A percentile compares a stretch with the other conserved stretches of the same genome.
Conservation (phyloP, 306 rosid species). For the Lagenaria siceraria region DNA sequence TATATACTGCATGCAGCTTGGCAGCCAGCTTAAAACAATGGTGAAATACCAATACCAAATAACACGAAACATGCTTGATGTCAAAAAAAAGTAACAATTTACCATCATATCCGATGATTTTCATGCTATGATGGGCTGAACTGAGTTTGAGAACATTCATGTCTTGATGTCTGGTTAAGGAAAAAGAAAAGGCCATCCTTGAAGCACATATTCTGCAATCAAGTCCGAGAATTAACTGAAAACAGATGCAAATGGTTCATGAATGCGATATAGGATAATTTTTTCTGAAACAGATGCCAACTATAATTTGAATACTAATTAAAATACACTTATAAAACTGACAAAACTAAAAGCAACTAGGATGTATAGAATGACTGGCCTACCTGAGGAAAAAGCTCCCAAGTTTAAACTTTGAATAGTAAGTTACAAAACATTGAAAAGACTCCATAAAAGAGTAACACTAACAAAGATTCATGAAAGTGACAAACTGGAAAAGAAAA, state of each 20-base stretch:
- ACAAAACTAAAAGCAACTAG: too few species aligned
- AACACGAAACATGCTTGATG: background rate
- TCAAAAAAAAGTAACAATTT: background rate
- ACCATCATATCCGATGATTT: background rate
- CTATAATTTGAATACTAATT: too few species aligned
- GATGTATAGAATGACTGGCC: too few species aligned
- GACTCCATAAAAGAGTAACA: too few species aligned
- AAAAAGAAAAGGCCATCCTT: background rate
- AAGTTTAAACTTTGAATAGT: too few species aligned
- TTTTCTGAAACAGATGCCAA: too few species aligned
- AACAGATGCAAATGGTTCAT: background rate
- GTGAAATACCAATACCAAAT: background rate
- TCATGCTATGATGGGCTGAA: background rate
- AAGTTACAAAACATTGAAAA: too few species aligned
- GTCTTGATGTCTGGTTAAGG: background rate
- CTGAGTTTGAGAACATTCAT: background rate
- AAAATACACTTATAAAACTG: too few species aligned
- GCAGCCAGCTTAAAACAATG: background rate
- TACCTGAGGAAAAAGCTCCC: too few species aligned
- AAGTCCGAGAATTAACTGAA: background rate
- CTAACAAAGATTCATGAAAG: too few species aligned
- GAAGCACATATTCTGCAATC: background rate
- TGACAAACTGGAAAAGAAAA: too few species aligned
- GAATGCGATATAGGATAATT: background rate
- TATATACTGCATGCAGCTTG: background rate